phyloP scores from a whole-genome alignment of 179 eudicot genomes.

The Patellifolia procumbens region DNA sequence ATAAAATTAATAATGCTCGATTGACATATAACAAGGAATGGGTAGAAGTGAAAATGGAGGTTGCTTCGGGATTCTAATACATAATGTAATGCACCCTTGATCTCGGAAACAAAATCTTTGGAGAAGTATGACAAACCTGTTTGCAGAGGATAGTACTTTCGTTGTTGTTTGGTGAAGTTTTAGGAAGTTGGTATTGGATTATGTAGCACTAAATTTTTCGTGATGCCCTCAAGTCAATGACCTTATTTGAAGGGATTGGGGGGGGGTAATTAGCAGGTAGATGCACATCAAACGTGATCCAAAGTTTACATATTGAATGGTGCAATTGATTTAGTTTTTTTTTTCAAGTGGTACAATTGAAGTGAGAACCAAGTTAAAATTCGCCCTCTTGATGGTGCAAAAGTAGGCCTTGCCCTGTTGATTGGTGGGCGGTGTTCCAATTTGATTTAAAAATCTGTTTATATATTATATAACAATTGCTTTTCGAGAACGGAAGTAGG shows the following conservation, averaged over 20 bases:
- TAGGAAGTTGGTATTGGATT: background rate
- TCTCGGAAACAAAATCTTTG: background rate
- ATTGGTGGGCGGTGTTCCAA: background rate
- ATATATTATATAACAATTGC: no score
- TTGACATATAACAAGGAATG: background rate
- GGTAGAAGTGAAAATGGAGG: background rate
- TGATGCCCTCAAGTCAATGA: background rate
- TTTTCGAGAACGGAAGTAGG: background rate
- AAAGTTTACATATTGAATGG: no score
- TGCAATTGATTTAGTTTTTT: no score
- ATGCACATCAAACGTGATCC: background rate
- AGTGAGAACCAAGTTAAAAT: background rate
- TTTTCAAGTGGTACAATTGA: background rate
- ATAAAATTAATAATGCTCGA: background rate
- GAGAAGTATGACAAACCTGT: background rate
- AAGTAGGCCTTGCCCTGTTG: background rate
- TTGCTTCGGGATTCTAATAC: background rate
- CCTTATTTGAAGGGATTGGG: background rate
- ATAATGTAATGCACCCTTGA: background rate
- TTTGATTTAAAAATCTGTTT: background rate
- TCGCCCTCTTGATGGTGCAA: background rate
- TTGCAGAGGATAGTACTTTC: background rate
- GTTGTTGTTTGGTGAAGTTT: background rate
- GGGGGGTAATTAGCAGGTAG: background rate
- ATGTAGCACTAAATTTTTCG: background rate